A percentile compares a stretch with the other conserved stretches of the same genome.
Conservation (phyloP, 352 stramenopile genomes). For the Phytophthora hibernalis region DNA sequence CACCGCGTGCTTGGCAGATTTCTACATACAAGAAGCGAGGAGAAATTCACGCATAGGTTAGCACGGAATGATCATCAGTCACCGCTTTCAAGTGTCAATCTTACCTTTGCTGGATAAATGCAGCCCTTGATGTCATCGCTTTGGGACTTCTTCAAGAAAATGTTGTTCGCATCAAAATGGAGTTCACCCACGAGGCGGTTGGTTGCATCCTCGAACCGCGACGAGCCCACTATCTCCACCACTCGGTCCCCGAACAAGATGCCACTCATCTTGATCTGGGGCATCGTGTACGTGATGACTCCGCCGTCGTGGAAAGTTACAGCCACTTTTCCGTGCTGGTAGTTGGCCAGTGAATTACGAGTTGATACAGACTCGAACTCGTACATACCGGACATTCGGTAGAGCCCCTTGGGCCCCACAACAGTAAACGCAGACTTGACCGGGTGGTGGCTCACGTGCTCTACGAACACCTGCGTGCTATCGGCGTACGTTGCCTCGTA, state of each 20-base stretch:
- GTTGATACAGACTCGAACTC: slow-evolving; percentile 78
- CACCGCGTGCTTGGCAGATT: slow-evolving; percentile 54
- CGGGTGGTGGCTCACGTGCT: slow-evolving; percentile 80
- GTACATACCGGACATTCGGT: slow-evolving; percentile 62
- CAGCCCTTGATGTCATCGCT: slow-evolving; percentile 76
- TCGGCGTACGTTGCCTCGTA: slow-evolving; percentile 81
- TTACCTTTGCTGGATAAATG: slow-evolving; percentile 61
- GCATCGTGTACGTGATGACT: slow-evolving; percentile 68
- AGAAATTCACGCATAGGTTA: not conserved
- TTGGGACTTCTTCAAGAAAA: slow-evolving; percentile 71
- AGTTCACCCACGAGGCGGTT: slow-evolving; percentile 61
- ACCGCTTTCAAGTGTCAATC: not conserved
- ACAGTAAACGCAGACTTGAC: slow-evolving; percentile 71
- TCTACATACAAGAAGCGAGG: too few species aligned
- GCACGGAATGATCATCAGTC: not conserved
- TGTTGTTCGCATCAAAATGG: slow-evolving; percentile 69
- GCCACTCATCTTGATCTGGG: slow-evolving; percentile 85
- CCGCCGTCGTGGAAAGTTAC: slow-evolving; percentile 66
- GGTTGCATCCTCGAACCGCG: slow-evolving; percentile 55
- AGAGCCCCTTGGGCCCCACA: slow-evolving; percentile 53
- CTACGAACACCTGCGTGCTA: slow-evolving; percentile 68
- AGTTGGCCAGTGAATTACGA: slow-evolving; percentile 74
- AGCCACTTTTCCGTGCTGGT: slow-evolving; percentile 52
- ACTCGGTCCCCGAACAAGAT: slow-evolving; percentile 75
- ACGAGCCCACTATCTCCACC: slow-evolving; percentile 66